Evolutionary conservation across 2,329 filamentous ascomycete species (phyloP), one percentile per base, ranked within the genome.

Genomic region (Fusarium sp.): DNA sequence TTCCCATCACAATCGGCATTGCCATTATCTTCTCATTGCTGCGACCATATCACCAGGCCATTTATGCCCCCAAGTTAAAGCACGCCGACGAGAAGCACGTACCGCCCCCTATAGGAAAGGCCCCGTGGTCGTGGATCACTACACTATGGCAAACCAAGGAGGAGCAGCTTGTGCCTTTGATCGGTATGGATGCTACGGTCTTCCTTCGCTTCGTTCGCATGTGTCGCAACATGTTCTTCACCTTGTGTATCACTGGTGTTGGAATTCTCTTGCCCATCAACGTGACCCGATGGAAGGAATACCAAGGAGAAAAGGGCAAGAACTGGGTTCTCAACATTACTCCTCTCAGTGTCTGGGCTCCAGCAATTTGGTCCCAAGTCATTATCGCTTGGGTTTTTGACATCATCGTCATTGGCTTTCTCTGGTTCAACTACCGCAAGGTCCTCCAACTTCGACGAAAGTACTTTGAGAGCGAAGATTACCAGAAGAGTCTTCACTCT

Each of bases 1-100:
- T 98, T 44, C 92, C 89, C 57, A 84, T 96, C 76, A 93, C 94
- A 10, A 75, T 87, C 67, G 84, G 90, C 72, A 90, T 97, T 72
- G 90, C 93, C 66, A 78, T 97, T 61, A 81, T 90, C 69, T 99
- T 98, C 85, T 97, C 94, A 67, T 84, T 98, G 74, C 85, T 98
- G 57, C 92, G 96, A 64, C 96, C 96, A 7, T 94, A 95, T 80
- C 95, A 98, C 80, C 92, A 91, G 58, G 88, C 95, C 72, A 93
- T 99, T 48, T 99, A 99, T 81, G 95, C 96, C 5, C 96, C 96
- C 40, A 95, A 97, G 78, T 85, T 97, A 49, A 97, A 97, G 78
- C 91, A 98, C 84, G 92, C 94, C 77, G 95, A 98, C 78, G 90
- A 94, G 72, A 94, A 92, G 80, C 94, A 97, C 82, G 89, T 92